Base-by-base conservation (phyloP, 768 basidiomycete genomes). In the Dictyophora rubrovolvata region DNA sequence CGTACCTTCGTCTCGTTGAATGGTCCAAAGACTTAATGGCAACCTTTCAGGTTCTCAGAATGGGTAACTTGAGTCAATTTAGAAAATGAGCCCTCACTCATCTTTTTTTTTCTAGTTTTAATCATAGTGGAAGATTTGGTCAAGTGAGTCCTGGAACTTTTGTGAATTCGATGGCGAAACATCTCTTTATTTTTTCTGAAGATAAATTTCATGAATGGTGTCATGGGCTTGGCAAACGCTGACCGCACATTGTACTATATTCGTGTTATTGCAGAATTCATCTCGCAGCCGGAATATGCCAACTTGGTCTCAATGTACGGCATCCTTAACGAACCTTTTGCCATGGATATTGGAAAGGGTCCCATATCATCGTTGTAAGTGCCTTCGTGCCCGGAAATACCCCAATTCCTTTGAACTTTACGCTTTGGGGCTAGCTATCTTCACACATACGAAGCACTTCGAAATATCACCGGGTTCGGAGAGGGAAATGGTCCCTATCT, bases 221-320 rank as follows among this genome's bases (percentile, higher is more conserved):
- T 84, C 56, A 93, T 93, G 90, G 91, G 91, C 16, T 64, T 91
- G 52, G 89, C 89, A 49, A 93, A 93, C 66, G 92, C 87, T 10
- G 79, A 93, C 69, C 78, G 91, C 21, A 79, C 86, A 16, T 73
- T 93, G 37, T 79, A 87, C 68, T 85, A 87, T 64, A 83, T 93
- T 61, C 80, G 91, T 22, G 76, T 85, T 36, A 70, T 89, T 63
- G 78, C 81, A 51, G 85, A 89, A 72, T 95, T 94, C 74, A 84
- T 94, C 68, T 79, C 81, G 2, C 87, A 91, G 69, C 81, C 85
- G 63, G 75, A 81, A 65, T 90, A 86, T 74, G 74, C 72, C 59
- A 73, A 85, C 56, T 79, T 90, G 10, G 72, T 86, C 37, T 77
- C 77, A 12, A 68, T 81, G 56, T 83, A 84, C 63, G 81, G 82